Evolutionary conservation across 129 eudicot genomes (phyloP), one percentile per base, ranked within the genome.

Genomic region (Dittrichia graveolens): DNA sequence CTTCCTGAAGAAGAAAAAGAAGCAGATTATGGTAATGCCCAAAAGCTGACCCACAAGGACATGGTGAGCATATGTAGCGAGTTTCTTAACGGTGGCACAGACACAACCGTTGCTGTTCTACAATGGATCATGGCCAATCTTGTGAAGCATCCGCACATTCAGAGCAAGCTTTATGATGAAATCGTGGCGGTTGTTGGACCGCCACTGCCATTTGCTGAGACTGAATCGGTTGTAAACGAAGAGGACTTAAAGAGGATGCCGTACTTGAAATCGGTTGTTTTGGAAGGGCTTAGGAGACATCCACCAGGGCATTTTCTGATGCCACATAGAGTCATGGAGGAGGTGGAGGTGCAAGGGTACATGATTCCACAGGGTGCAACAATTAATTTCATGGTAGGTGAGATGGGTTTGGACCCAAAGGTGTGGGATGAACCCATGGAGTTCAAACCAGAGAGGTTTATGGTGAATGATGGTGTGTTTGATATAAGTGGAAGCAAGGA

Each of bases 61-160:
- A 77, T 90, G 69, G 89, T 85, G 46, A 68, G 69, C 8, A 18
- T 79, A 42, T 85, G 90, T 50, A 41, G 84, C 37, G 96, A 90
- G 49, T 85, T 90, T 39, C 81, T 87, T 4, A 80, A 49, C 31
- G 94, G 77, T 0, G 93, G 91, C 6, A 81, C 89, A 1, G 95
- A 90, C 40, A 87, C 89, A 14, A 90, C 96, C 2, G 41, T 86
- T 4, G 87, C 83, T 0, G 81, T 91, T 3, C 56, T 90, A 10
- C 89, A 90, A 52, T 90, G 91, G 95, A 84, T 83, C 60, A 85
- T 90, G 91, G 95, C 91, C 3, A 90, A 85, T 60, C 75, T 90
- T 24, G 87, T 90, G 3, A 87, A 87, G 83, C 2, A 90, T 61
- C 91, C 86, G 2, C 10, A 69, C 3, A 80, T 83, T 47, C 96